Conservation (phyloP, 2,329 filamentous ascomycete species). For the Cladosporium colombiae region DNA sequence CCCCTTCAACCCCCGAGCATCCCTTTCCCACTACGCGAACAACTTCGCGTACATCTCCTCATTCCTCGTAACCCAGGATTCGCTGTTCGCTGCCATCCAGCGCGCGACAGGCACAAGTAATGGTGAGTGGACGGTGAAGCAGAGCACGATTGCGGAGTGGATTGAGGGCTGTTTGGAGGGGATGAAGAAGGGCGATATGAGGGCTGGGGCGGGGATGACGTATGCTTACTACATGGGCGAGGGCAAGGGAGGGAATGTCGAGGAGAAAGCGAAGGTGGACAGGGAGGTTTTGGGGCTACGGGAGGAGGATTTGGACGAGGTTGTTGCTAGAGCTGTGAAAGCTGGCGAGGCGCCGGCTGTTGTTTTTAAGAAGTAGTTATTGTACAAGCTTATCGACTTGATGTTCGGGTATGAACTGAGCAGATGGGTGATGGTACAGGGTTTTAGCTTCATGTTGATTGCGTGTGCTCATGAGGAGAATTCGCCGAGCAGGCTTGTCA, state of each 20-base stretch:
- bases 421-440: not conserved
- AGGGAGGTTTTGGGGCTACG: slow-evolving; percentile 43
- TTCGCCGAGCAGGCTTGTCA: slow-evolving; percentile 63
- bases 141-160: slow-evolving; percentile 41
- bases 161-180: slow-evolving; percentile 49
- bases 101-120: slow-evolving; percentile 38
- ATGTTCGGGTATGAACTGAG: not conserved
- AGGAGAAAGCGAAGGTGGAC: slow-evolving; percentile 35
- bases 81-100: slow-evolving; percentile 40
- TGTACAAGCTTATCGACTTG: not conserved
- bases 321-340: slow-evolving; percentile 36
- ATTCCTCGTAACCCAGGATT: slow-evolving; percentile 40
- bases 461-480: slow-evolving; percentile 4
- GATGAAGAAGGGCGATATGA: slow-evolving; percentile 46
- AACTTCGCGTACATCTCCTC: slow-evolving; percentile 40
- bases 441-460: not conserved
- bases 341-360: slow-evolving; percentile 6
- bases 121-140: slow-evolving; percentile 40
- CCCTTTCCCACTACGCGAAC: slow-evolving; percentile 39
- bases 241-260: slow-evolving; percentile 28
- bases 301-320: slow-evolving; percentile 41
- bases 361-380: slow-evolving; percentile 1
- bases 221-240: slow-evolving; percentile 28
- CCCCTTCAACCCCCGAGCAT: slow-evolving; percentile 33
- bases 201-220: slow-evolving; percentile 37